Evolutionary conservation across 225 moss, liverwort and hornwort species (phyloP).

Genomic region (Polytrichum formosum): DNA sequence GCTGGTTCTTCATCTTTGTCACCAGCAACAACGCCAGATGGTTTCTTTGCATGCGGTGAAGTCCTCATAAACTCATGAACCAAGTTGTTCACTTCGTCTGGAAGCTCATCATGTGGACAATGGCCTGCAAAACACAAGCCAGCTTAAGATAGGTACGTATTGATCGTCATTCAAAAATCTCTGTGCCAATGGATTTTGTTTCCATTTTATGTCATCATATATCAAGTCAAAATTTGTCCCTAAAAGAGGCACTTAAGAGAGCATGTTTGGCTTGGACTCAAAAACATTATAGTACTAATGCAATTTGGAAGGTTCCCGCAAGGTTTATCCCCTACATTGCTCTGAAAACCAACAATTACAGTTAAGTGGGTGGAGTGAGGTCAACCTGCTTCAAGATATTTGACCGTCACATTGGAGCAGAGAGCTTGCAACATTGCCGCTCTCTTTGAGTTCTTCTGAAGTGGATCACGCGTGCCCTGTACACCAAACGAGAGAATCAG

Average conservation of each 20-base stretch:
- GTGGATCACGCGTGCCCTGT: constrained; percentile 83
- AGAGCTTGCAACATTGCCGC: constrained; percentile 79
- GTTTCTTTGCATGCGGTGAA: constrained; percentile 1
- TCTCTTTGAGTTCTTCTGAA: constrained; percentile 72
- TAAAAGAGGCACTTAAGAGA: too few relatives aligned
- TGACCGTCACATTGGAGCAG: constrained; percentile 82
- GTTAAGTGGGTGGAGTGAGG: not conserved
- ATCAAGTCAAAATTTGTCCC: too few relatives aligned
- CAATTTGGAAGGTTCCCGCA: too few relatives aligned
- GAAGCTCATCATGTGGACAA: constrained; percentile 97
- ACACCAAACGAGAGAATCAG: not conserved
- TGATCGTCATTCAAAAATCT: too few relatives aligned
- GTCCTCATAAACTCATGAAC: constrained; percentile 40
- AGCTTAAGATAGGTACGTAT: not conserved
- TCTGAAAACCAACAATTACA: too few relatives aligned
- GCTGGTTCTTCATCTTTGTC: constrained; percentile 37
- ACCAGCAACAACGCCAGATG: constrained; percentile 5
- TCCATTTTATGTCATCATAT: too few relatives aligned
- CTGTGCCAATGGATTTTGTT: too few relatives aligned
- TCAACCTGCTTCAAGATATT: constrained; percentile 82
- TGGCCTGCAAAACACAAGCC: constrained; percentile 47
- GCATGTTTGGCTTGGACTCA: too few relatives aligned
- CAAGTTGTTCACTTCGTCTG: constrained; percentile 75
- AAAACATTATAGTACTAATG: too few relatives aligned
- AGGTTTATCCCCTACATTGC: too few relatives aligned